Base-by-base conservation (phyloP, 441 rosid species). In the Populus hybrid region DNA sequence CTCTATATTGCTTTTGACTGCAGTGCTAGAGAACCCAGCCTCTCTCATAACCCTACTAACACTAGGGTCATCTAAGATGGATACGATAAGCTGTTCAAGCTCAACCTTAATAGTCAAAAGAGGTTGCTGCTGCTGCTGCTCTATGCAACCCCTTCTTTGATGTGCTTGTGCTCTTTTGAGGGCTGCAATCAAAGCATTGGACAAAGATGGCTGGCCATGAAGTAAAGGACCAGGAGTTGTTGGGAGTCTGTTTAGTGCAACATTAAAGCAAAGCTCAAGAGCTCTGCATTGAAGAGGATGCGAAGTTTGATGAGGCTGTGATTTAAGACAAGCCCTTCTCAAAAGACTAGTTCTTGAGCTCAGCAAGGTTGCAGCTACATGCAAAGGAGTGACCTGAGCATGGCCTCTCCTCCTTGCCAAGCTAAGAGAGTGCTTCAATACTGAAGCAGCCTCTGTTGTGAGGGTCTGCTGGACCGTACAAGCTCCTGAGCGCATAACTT, bases 401-500 rank as follows among this genome's bases (percentile, higher is more conserved):
- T 94, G 98, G 90, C 98, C 98, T 84, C 98, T 86, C 89, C 98
- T 78, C 86, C 98, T 79, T 36, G 98, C 98, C 79, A 94, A 85
- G 86, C 84, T 84, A 9, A 94, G 98, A 87, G 98, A 94, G 74
- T 91, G 97, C 98, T 92, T 94, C 98, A 94, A 85, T 6, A 91
- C 90, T 79, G 97, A 94, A 92, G 98, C 98, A 90, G 97, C 94
- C 98, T 94, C 98, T 63, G 93, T 74, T 76, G 98, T 91, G 80
- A 94, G 97, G 89, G 98, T 94, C 91, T 94, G 97, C 87, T 92
- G 98, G 75, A 92, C 91, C 76, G 97, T 89, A 83, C 91, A 92
- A 76, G 87, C 93, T 86, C 96, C 97, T 89, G 96, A 89, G 87
- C 98, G 97, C 98, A 94, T 94, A 83, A 91, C 93, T 94, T 87